Evolutionary conservation across 176 grass and related monocot genomes (phyloP), one percentile per base, ranked within the genome.

Genomic region (Bromus sterilis): DNA sequence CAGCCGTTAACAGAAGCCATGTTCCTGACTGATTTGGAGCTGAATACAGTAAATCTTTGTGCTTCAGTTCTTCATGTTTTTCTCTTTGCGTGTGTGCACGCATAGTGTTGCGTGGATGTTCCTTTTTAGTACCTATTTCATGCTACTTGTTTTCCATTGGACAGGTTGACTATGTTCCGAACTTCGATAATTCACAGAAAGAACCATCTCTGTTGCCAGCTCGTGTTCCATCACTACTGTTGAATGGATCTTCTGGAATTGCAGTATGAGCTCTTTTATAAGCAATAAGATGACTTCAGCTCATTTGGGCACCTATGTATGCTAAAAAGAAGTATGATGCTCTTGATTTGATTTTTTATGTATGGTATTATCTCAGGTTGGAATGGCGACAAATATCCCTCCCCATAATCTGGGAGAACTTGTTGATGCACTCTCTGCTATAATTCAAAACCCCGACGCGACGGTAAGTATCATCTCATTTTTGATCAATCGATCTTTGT

Each of bases 331-430:
- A 78, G 10, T 24, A 11, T 69, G 64, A 51, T 72, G 56, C 7
- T 28, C 51, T 32, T 53, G 66, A 64, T 25, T 26, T 53, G 26
- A 55, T 39, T 81, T 11, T 81, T 59, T 35, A 44, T 37, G 48
- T 65, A 41, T 80, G 41, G 33, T 77, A 43, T 79, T 82, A 34
- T 81, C 56, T 67, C 73, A 98, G 95, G 95, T 98, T 65, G 95
- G 95, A 84, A 98, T 98, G 95, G 95, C 95, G 31, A 98, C 95
- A 88, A 98, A 98, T 89, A 98, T 98, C 76, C 95, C 95, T 84
- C 95, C 95, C 65, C 95, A 98, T 86, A 98, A 98, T 86, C 87
- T 98, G 30, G 90, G 86, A 6, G 95, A 98, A 40, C 95, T 95
- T 89, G 92, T 98, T 20, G 95, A 98, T 82, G 95, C 64, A 68